A percentile compares a stretch with the other conserved stretches of the same genome.
phyloP scores from a whole-genome alignment of 495 filamentous ascomycete genomes.

The Lophiostoma macrostomum region DNA sequence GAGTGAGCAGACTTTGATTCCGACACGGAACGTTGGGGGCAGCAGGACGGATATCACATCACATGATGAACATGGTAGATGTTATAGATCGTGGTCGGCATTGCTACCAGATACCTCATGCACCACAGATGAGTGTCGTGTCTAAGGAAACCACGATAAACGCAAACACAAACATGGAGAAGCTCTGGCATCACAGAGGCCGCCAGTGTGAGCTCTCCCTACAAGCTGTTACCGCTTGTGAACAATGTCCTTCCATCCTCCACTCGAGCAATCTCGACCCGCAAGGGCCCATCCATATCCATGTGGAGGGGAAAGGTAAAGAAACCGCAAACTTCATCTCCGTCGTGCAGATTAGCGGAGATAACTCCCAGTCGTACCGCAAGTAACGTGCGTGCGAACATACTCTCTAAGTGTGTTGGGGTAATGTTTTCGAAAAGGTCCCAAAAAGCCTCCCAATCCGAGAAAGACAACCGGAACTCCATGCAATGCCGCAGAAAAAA shows the following conservation, averaged over 20 bases:
- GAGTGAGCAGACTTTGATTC: slow-evolving; percentile 18
- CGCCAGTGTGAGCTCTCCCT: slow-evolving; percentile 12
- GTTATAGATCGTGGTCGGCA: slow-evolving; percentile 19
- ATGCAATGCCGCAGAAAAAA: slow-evolving; percentile 36
- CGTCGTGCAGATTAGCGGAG: slow-evolving; percentile 10
- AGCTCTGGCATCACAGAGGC: slow-evolving; percentile 29
- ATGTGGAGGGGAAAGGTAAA: neutral
- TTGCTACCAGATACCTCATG: slow-evolving; percentile 19
- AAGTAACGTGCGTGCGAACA: slow-evolving; percentile 2
- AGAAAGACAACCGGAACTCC: slow-evolving; percentile 26
- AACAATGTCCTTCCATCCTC: too few relatives aligned
- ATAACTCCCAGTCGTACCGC: slow-evolving; percentile 15
- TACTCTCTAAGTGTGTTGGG: slow-evolving; percentile 13
- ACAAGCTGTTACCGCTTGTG: slow-evolving; percentile 19
- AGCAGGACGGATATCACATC: neutral
- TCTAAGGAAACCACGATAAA: slow-evolving; percentile 24
- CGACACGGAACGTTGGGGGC: too few relatives aligned
- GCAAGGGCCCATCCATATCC: slow-evolving; percentile 1
- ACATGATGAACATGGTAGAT: neutral
- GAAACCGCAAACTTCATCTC: slow-evolving; percentile 9
- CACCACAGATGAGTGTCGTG: neutral
- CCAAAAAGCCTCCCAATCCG: slow-evolving; percentile 5
- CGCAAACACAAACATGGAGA: slow-evolving; percentile 2
- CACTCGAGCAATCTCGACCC: too few relatives aligned
- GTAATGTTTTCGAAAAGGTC: slow-evolving; percentile 18